A percentile compares a stretch with the other conserved stretches of the same genome.
phyloP scores from a whole-genome alignment of 805 yeast species.

The Metschnikowia gelsemii region DNA sequence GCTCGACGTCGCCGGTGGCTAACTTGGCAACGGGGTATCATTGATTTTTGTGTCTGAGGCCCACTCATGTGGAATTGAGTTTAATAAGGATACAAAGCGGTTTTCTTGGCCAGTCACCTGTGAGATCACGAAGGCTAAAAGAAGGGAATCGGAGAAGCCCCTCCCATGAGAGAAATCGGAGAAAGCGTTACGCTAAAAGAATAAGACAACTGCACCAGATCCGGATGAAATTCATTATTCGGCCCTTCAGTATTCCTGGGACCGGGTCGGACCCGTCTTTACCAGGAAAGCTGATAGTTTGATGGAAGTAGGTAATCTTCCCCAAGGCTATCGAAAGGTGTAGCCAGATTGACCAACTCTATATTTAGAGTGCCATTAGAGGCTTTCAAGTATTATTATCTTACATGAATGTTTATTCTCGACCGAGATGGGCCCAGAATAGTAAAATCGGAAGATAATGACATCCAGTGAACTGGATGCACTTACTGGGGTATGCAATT shows the following conservation, averaged over 20 bases:
- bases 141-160: neutral
- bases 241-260: slow-evolving; percentile 1
- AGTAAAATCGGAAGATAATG: too few relatives aligned
- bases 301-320: slow-evolving; percentile 5
- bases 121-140: neutral
- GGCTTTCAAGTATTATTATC: too few relatives aligned
- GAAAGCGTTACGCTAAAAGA: neutral
- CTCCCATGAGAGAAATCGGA: neutral
- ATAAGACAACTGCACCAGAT: neutral
- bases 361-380: too few relatives aligned
- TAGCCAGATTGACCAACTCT: too few relatives aligned
- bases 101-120: neutral
- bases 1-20: neutral
- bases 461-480: too few relatives aligned
- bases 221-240: slow-evolving; percentile 5
- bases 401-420: too few relatives aligned
- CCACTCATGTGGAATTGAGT: neutral
- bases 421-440: too few relatives aligned
- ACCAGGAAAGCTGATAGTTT: slow-evolving; percentile 4
- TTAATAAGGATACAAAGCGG: neutral
- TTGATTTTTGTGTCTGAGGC: neutral
- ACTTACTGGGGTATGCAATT: too few relatives aligned
- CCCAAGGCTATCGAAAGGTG: slow-evolving; percentile 1
- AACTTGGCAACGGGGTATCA: neutral
- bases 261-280: neutral